Base-by-base conservation (phyloP, 495 filamentous ascomycete genomes). In the Elasticomyces elasticus region DNA sequence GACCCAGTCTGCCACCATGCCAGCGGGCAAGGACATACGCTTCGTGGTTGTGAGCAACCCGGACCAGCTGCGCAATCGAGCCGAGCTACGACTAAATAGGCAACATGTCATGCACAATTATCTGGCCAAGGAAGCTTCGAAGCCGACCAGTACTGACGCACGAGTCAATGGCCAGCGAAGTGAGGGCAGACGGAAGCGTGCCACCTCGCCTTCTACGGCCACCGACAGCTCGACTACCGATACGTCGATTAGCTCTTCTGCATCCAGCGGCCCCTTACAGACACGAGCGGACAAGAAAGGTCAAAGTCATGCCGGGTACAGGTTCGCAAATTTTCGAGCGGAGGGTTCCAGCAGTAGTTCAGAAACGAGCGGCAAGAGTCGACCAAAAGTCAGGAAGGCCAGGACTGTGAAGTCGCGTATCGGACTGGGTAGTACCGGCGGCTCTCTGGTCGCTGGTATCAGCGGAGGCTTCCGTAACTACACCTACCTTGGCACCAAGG, bases 81-180 rank as follows among this genome's bases (percentile, higher is more conserved):
- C 5, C 10, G 27, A 44, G 15, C 25, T 60, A 46, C 43, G 42
- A 22, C 59, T 49, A 38, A 55, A 51, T 26, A 52, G 57, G 15
- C 31, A 35, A 41, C 51, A 49, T 22, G 57, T 60, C 15, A 60
- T 60, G 57, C 35, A 42, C 17, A 27, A 55, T 26, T 60, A 51
- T 24, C 38, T 60, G 6, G 49, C 25, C n/a, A 59, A 59, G 23
- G 52, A 48, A 30, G 9, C 30, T 1, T 19, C 27, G 27, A 49
- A 55, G 17, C 44, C 52, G 15, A 19, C 17, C 2, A 55, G 43
- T 19, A 55, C 38, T 10, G 52, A 55, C 25, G 24, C 20, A 22
- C 42, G 52, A 13, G 52, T 55, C 26, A 51, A 12, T 13, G 25
- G 25, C 5, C 5, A 19, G 35, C 5, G 5, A 15, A 4, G 10